Base-by-base conservation (phyloP, 169 alveolate species). In the Theileria sp. region DNA sequence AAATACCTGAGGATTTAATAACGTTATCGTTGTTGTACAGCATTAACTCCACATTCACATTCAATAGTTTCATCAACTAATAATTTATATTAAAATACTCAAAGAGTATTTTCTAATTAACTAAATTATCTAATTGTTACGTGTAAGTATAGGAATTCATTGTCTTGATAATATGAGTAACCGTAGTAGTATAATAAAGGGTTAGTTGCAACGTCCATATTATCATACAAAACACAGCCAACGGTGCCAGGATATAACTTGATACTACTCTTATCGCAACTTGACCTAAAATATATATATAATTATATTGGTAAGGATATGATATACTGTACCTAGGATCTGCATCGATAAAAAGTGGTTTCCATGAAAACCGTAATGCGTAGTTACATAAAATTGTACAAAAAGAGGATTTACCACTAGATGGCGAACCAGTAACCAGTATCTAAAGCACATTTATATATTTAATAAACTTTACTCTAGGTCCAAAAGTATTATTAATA, bases 381-480 rank as follows among this genome's bases (percentile, higher is more conserved):
- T 94, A 94, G 79, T 94, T 92, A 62, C 92, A 82, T 56, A 94
- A 75, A 13, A 92, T 73, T 72, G 84, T 75, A 30, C 96, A 94
- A 50, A 92, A 87, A 17, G 97, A 86, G 28, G 96, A 92, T 68
- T 94, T 94, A 13, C 97, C 97, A 38, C 96, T 93, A 66, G 91
- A 88, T 26, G 95, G 91, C 66, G 95, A 86, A 25, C 97, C 97
- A 0, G 96, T 93, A 44, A 94, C 92, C 62, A 94, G 68, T 12
- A 88, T 84, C 94, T 88, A 62, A 51, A 26, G 1, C 6, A 25
- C 0, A 82, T 4, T 10, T 4, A 9, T 44, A 15, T 10, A 28
- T 3, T 9, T 10, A 23, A 0, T 17, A 5, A 26, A 50, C 34
- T 50, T 3, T 67, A 92, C 92, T 67, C 97, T 68, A 6, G 97